These are phyloP conservation scores for Penicillium psychrofluorescens DNA, from an alignment of 495 filamentous ascomycete genomes.

Conservation along the genomic window DNA sequence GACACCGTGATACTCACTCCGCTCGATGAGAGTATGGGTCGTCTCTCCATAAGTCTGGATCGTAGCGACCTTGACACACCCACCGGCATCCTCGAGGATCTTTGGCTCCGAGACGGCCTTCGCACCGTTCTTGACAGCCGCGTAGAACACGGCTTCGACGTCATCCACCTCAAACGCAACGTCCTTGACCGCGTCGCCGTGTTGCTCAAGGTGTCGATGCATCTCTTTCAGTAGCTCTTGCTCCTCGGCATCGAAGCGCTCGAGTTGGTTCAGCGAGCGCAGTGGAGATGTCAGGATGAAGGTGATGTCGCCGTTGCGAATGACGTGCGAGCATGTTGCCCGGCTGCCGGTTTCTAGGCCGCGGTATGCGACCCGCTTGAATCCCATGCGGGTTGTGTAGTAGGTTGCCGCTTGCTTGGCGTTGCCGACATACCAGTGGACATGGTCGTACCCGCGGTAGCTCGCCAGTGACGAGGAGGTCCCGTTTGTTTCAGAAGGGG, in stretches of 20 bases:
- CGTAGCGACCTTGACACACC: slow-evolving; percentile 59
- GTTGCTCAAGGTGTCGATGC: slow-evolving; percentile 65
- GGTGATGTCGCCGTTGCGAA: slow-evolving; percentile 66
- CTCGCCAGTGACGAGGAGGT: slow-evolving; percentile 30
- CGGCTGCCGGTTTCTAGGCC: slow-evolving; percentile 83
- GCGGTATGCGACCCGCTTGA: slow-evolving; percentile 69
- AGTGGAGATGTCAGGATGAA: slow-evolving; percentile 83
- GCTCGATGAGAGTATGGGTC: slow-evolving; percentile 78
- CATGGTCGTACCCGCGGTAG: slow-evolving; percentile 80
- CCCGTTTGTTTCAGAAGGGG: slow-evolving; percentile 19
- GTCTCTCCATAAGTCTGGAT: slow-evolving; percentile 88
- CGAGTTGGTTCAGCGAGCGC: slow-evolving; percentile 46
- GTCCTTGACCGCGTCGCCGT: slow-evolving; percentile 88
- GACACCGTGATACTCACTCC: slow-evolving; percentile 53
- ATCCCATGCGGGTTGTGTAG: slow-evolving; percentile 80
- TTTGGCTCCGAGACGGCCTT: slow-evolving; percentile 52
- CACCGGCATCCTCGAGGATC: slow-evolving; percentile 36
- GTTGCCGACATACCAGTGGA: slow-evolving; percentile 93
- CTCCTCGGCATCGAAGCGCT: slow-evolving; percentile 47
- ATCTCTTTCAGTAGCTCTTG: slow-evolving; percentile 56
- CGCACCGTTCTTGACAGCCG: slow-evolving; percentile 65
- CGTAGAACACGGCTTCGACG: slow-evolving; percentile 63
- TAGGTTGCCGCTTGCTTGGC: slow-evolving; percentile 86
- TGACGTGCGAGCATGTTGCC: slow-evolving; percentile 67
- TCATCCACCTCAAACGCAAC: slow-evolving; percentile 87